Evolutionary conservation across 2,329 filamentous ascomycete genomes (phyloP), one percentile per base, ranked within the genome.

Genomic region (Neonectria neomacrospora): DNA sequence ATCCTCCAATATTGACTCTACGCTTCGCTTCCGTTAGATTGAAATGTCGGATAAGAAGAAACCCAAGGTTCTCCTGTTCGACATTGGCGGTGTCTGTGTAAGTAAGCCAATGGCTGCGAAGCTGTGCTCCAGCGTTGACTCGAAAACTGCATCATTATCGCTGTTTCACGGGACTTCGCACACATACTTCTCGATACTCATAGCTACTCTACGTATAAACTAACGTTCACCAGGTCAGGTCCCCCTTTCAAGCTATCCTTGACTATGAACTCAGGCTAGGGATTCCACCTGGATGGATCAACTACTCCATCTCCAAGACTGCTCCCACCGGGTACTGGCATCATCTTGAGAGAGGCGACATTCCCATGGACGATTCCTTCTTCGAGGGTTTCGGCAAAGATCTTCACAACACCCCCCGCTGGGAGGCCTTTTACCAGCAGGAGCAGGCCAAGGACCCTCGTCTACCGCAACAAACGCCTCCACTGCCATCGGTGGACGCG

Each of bases 61-160:
- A 61, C 91, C 92, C 30, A 91, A 91, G 71, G 92, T 92, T 58
- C 81, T 96, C 32, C 83, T 99, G 22, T 98, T 98, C 78, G 96
- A 99, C 79, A 96, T 99, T 71, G 96, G 96, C 41, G 96, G 96
- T 66, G 96, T 99, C 71, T 96, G 93, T 85, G 95, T 97, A 90
- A 84, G 93, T 89, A 54, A 10, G 64, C 55, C 45, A 34, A n/a
- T 23, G 48, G n/a, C 6, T 45, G 37, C 32, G n/a, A 54, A 16
- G 22, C 41, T 22, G 28, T 20, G 14, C 11, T 58, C 32, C 16
- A 30, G 14, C 6, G n/a, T 23, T 37, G 30, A n/a, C 39, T 23
- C 32, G 14, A 28, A 11, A 34, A 22, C 22, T 9, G 37, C 34
- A 7, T 5, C 45, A 14, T 16, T 39, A 3, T 22, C 9, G 11